A percentile compares a stretch with the other conserved stretches of the same genome.
Conservation (phyloP, 2,329 filamentous ascomycete species). For the Rhynchosporium secalis region DNA sequence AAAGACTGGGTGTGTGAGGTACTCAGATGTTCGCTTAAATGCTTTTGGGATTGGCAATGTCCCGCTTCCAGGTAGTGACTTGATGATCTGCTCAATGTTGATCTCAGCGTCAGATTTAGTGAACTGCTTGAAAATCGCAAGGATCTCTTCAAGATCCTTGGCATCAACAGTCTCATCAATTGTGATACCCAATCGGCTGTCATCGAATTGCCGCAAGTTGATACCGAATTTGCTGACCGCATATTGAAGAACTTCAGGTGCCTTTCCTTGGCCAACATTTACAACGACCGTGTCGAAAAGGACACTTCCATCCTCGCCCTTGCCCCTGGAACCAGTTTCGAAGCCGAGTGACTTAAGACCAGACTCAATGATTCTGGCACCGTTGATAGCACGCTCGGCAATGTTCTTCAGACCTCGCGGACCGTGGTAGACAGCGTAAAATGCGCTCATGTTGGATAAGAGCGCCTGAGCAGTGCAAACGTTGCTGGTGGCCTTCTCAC, state of each 20-base stretch:
- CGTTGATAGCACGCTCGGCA: constrained; percentile 73
- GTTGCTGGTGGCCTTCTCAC: constrained; percentile 97
- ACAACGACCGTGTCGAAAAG: constrained; percentile 83
- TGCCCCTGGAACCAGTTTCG: constrained; percentile 59
- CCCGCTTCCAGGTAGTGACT: constrained; percentile 44
- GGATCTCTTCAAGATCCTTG: constrained; percentile 56
- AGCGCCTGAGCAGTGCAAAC: constrained; percentile 95
- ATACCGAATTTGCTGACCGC: constrained; percentile 54
- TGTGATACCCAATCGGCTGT: constrained; percentile 68
- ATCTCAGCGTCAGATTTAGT: constrained; percentile 27
- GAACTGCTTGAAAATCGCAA: constrained; percentile 53
- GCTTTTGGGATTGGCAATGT: constrained; percentile 51
- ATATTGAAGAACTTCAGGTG: constrained; percentile 51
- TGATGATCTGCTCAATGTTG: constrained; percentile 45
- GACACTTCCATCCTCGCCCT: constrained; percentile 55
- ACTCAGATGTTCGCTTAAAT: constrained; percentile 71
- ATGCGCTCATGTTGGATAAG: constrained; percentile 91
- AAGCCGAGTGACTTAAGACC: constrained; percentile 64
- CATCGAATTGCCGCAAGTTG: constrained; percentile 63
- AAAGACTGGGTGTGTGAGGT: constrained; percentile 89
- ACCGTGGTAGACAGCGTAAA: constrained; percentile 94
- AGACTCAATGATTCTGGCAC: constrained; percentile 68
- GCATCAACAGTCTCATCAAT: constrained; percentile 71
- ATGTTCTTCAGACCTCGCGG: constrained; percentile 81
- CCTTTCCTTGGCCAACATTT: constrained; percentile 51